Evolutionary conservation across 345 rosid genomes (phyloP).

Genomic region (Trapa incisa): DNA sequence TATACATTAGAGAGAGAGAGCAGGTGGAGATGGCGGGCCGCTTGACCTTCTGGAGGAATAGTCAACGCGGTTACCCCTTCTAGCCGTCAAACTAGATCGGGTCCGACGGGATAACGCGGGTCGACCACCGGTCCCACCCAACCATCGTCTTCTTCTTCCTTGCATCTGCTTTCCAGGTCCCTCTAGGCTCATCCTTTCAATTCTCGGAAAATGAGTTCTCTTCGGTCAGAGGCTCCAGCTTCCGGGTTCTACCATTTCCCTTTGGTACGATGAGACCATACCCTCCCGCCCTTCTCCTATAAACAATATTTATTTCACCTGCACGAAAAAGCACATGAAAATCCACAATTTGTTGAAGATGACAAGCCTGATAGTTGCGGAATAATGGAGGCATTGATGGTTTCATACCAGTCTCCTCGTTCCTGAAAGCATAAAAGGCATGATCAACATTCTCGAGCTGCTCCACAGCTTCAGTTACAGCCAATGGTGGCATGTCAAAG

Average conservation of each 20-base stretch:
- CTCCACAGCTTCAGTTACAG: slow-evolving; percentile 67
- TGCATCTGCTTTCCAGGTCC: too few species aligned
- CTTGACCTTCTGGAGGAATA: too few species aligned
- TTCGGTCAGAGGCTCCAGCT: slow-evolving; percentile 43
- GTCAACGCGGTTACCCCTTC: too few species aligned
- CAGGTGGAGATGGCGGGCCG: too few species aligned
- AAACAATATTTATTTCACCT: slow-evolving; percentile 85
- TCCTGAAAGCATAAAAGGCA: slow-evolving; percentile 77
- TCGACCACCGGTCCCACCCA: too few species aligned
- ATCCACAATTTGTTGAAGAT: background rate
- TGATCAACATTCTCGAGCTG: slow-evolving; percentile 79
- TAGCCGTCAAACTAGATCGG: too few species aligned
- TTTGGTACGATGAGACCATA: slow-evolving; percentile 83
- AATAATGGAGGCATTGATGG: background rate
- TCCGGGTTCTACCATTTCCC: slow-evolving; percentile 41
- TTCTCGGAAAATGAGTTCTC: slow-evolving; percentile 39
- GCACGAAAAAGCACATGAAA: background rate
- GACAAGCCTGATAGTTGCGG: background rate
- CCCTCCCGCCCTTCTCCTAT: slow-evolving; percentile 81
- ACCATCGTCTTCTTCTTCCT: too few species aligned
- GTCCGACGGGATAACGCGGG: too few species aligned
- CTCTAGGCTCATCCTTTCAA: background rate
- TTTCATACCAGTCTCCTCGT: slow-evolving; percentile 74
- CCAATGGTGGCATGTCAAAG: slow-evolving; percentile 90
- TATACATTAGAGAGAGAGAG: too few species aligned